A percentile compares a stretch with the other conserved stretches of the same genome.
phyloP scores from a whole-genome alignment of 345 rosid species.

The Pugionium dolabratum region DNA sequence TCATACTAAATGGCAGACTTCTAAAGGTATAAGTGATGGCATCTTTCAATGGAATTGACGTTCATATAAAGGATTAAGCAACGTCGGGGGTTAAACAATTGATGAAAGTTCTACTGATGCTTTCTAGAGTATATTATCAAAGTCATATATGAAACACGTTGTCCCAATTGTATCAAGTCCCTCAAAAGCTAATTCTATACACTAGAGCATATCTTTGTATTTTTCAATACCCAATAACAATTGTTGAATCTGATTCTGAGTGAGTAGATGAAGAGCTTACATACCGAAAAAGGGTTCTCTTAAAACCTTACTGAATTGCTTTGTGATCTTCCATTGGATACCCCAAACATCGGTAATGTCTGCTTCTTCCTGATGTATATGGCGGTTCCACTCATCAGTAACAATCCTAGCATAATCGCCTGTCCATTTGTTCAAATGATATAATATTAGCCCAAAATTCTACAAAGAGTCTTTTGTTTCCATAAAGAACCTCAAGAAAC shows the following conservation, averaged over 20 bases:
- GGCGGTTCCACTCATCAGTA: constrained; percentile 60
- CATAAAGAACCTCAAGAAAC: constrained; percentile 9
- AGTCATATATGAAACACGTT: neutral
- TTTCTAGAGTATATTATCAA: no score
- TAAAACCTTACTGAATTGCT: constrained; percentile 60
- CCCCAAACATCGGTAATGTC: constrained; percentile 53
- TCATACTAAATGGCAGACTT: neutral
- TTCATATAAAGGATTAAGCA: neutral
- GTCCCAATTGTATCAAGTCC: neutral
- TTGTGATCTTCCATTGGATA: constrained; percentile 58
- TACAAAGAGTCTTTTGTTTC: neutral
- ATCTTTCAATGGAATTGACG: neutral
- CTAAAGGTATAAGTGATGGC: neutral
- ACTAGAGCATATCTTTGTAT: constrained; percentile 3
- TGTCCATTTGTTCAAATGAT: constrained; percentile 40
- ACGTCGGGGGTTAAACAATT: neutral
- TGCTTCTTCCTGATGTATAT: constrained; percentile 67
- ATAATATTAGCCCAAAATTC: neutral
- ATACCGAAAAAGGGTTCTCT: constrained; percentile 12
- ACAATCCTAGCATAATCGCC: constrained; percentile 56
- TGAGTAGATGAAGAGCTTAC: constrained; percentile 26
- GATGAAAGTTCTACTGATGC: no score
- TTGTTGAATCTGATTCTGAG: neutral
- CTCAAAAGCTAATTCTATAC: constrained; percentile 30
- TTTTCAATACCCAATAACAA: constrained; percentile 14